These are phyloP conservation scores for Boletus rex-veris DNA, from an alignment of 768 basidiomycete species.

Conservation along the genomic window DNA sequence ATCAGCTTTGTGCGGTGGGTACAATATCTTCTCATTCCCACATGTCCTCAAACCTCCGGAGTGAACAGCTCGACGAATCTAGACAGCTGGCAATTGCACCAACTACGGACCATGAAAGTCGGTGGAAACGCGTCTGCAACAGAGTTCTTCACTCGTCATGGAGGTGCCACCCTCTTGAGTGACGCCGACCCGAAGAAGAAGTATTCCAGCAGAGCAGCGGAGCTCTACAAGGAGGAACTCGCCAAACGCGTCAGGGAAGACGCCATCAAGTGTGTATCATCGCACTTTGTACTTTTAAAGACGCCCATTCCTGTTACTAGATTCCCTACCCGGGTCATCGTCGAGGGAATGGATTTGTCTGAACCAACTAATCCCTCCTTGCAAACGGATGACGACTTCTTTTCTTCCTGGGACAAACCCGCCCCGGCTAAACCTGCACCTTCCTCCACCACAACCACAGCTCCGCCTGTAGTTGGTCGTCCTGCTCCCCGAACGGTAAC, in stretches of 20 bases:
- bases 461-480: slow-evolving; percentile 60
- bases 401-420: slow-evolving; percentile 94
- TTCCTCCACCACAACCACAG: slow-evolving; percentile 46
- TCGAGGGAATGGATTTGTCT: slow-evolving; percentile 73
- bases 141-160: slow-evolving; percentile 89
- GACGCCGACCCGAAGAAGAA: slow-evolving; percentile 84
- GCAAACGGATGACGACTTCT: slow-evolving; percentile 86
- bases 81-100: slow-evolving; percentile 87
- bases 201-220: slow-evolving; percentile 80
- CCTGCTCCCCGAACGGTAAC: slow-evolving; percentile 60
- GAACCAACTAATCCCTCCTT: slow-evolving; percentile 34
- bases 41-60: slow-evolving; percentile 17
- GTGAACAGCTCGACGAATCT: slow-evolving; percentile 85
- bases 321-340: slow-evolving; percentile 68
- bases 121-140: slow-evolving; percentile 86
- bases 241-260: slow-evolving; percentile 79
- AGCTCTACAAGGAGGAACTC: slow-evolving; percentile 91
- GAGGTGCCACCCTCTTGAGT: slow-evolving; percentile 63
- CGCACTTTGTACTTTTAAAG: background rate
- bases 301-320: slow-evolving; percentile 36
- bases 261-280: slow-evolving; percentile 49
- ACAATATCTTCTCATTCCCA: background rate
- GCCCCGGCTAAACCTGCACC: slow-evolving; percentile 50
- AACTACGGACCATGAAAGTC: slow-evolving; percentile 94
- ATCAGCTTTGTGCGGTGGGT: slow-evolving; percentile 93